These are phyloP conservation scores for Trichoderma sp. DNA, from an alignment of 2,329 filamentous ascomycete genomes.

Conservation along the genomic window DNA sequence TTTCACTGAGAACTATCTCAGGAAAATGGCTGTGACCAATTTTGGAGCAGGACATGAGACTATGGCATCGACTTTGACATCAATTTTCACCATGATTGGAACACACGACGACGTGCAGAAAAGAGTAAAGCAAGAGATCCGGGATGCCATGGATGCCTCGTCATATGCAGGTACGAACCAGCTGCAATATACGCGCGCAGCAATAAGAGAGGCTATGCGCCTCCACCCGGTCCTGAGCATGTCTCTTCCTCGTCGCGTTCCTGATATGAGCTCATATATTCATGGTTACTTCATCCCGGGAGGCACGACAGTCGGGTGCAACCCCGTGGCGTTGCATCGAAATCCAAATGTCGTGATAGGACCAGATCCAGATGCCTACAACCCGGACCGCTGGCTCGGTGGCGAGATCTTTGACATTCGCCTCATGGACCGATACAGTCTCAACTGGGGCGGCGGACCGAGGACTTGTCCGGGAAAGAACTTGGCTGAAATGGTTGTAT, in stretches of 20 bases:
- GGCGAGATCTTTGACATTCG: slow-evolving; percentile 32
- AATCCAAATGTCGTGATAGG: slow-evolving; percentile 52
- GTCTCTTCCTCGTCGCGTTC: slow-evolving; percentile 50
- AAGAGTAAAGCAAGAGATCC: slow-evolving; percentile 39
- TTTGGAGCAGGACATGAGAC: slow-evolving; percentile 59
- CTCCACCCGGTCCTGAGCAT: slow-evolving; percentile 54
- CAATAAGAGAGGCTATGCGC: slow-evolving; percentile 53
- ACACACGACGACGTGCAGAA: slow-evolving; percentile 38
- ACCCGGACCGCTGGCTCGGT: slow-evolving; percentile 51
- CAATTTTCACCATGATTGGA: slow-evolving; percentile 50
- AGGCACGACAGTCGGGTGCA: slow-evolving; percentile 53
- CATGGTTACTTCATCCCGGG: slow-evolving; percentile 45
- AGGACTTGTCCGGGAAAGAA: slow-evolving; percentile 53
- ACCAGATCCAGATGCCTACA: slow-evolving; percentile 43
- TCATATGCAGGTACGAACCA: slow-evolving; percentile 29
- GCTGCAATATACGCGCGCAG: slow-evolving; percentile 44
- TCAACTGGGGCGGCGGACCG: slow-evolving; percentile 55
- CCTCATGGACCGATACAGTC: slow-evolving; percentile 49
- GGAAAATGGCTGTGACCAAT: slow-evolving; percentile 55
- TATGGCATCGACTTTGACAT: slow-evolving; percentile 53
- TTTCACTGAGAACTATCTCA: slow-evolving; percentile 50
- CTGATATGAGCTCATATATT: slow-evolving; percentile 38
- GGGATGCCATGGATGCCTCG: slow-evolving; percentile 14
- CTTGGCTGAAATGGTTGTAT: slow-evolving; percentile 52
- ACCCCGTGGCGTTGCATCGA: slow-evolving; percentile 51